These are phyloP conservation scores for Euryodendron excelsum DNA, from an alignment of 148 eudicot species.

Conservation along the genomic window DNA sequence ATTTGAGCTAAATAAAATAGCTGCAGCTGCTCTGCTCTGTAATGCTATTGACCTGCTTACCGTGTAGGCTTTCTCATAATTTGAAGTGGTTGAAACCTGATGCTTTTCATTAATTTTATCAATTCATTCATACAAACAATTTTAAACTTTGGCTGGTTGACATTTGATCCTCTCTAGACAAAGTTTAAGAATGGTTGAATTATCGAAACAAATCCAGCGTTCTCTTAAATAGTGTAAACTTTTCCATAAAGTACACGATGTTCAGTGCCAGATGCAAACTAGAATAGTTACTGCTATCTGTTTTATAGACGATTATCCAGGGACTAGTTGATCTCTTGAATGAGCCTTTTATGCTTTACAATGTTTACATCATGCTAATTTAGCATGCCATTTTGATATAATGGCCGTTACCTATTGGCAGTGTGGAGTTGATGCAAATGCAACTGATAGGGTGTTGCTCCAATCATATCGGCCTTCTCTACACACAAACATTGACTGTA, in stretches of 20 bases:
- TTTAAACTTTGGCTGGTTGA: not conserved
- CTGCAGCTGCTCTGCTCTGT: not conserved
- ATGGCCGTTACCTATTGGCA: conserved; percentile 30
- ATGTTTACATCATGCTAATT: not conserved
- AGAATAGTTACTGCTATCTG: not conserved
- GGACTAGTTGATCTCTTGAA: not conserved
- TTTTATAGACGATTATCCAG: not conserved
- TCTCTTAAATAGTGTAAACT: not conserved
- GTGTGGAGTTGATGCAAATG: conserved; percentile 79
- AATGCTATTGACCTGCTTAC: not conserved
- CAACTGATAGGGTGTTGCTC: conserved; percentile 60
- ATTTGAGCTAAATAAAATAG: not conserved
- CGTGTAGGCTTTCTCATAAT: not conserved
- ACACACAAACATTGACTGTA: conserved; percentile 66
- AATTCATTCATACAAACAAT: not conserved
- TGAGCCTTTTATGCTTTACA: not conserved
- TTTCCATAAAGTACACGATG: not conserved
- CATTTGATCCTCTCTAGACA: no score
- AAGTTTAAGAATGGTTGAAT: conserved; percentile 8
- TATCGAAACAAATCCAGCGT: not conserved
- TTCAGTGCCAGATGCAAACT: not conserved
- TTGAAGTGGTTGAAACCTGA: not conserved
- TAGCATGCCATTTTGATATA: not conserved
- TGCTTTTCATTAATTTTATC: not conserved
- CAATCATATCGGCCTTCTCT: conserved; percentile 81